Base-by-base conservation (phyloP, 352 stramenopile genomes). In the Phytophthora colocasiae region DNA sequence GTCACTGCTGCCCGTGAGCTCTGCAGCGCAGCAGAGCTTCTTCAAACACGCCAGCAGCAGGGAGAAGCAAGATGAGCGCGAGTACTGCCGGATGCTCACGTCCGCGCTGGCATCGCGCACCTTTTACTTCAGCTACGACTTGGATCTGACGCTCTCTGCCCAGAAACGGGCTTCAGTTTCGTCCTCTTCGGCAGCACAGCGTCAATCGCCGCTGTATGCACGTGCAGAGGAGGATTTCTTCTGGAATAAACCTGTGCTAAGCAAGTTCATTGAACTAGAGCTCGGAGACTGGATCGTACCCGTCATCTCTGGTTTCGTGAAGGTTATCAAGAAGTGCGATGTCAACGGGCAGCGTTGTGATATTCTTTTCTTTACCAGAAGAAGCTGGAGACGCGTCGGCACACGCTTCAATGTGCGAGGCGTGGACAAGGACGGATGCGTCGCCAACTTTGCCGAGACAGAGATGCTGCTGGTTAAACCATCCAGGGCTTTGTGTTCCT, bases 401-500 rank as follows among this genome's bases (percentile, higher is more conserved):
- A 85, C 93, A 41, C 87, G 96, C 48, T 98, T 98, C 75, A 98
- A 92, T 43, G 86, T 91, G 69, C 84, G 96, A 47, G 96, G 96
- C 41, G 82, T 97, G 7, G 94, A 98, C 77, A 84, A 80, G 34
- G 77, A 90, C 7, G 95, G 95, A 32, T 85, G 93, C 40, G 92
- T 97, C 17, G 95, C 96, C 6, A 99, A 99, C 76, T 98, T 97
- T 77, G 95, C 94, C 8, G 96, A 99, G 77, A 98, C 93, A 4
- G 96, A 99, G 71, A 95, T 98, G 84, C 54, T 87, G 80, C 57
- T 73, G 95, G 48, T 83, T 81, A 62, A 64, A 47, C 22, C 73
- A 76, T 60, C 75, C 57, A 43, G 66, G 57, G 54, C 71, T 71
- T 43, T 77, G 47, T 83, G 69, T 38, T 91, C 89, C n/a, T 90